Evolutionary conservation across 169 alveolate species (phyloP), one percentile per base, ranked within the genome.

Genomic region (Eimeria necatrix): DNA sequence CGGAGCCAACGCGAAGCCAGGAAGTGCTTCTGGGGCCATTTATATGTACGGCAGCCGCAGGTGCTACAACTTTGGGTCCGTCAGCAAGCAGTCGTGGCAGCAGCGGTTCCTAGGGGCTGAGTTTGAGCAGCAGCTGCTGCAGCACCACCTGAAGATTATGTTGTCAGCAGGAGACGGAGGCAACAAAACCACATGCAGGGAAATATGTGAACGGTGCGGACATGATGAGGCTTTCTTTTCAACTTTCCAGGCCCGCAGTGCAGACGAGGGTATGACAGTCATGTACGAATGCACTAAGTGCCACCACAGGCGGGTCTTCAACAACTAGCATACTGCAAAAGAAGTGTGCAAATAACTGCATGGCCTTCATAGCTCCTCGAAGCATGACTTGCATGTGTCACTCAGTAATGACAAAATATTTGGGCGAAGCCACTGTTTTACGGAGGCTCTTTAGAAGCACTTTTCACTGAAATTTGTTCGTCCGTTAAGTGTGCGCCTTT

Each of bases 181-280:
- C 20, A 86, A 84, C 56, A 94, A 94, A 87, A 94, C 95, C 4
- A 81, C 71, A 41, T 93, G 95, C 93, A 78, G 91, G 60, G 97
- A 96, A 73, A 91, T 78, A 53, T 96, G 97, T 51, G 96, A 95
- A 22, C 83, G 76, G 32, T 96, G 97, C 74, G 96, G 96, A n/a
- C 96, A 96, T 51, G 49, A 94, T 52, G 97, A 96, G 71, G 97
- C 97, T 20, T 96, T 95, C 94, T 96, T 92, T 74, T 92, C 97
- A 26, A 95, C 96, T 26, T 96, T 96, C 81, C 97, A 96, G 53
- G 97, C 97, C 12, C 91, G 97, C 20, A 93, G 96, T 20, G 97
- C 97, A 52, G 97, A 96, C 89, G 97, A 96, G 93, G 97, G 97
- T 26, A 91, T 95, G 90, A 96, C 97, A 26, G 96, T 96, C 76